Evolutionary conservation across 768 basidiomycete genomes (phyloP).

Genomic region (Albatrellus ellisii): DNA sequence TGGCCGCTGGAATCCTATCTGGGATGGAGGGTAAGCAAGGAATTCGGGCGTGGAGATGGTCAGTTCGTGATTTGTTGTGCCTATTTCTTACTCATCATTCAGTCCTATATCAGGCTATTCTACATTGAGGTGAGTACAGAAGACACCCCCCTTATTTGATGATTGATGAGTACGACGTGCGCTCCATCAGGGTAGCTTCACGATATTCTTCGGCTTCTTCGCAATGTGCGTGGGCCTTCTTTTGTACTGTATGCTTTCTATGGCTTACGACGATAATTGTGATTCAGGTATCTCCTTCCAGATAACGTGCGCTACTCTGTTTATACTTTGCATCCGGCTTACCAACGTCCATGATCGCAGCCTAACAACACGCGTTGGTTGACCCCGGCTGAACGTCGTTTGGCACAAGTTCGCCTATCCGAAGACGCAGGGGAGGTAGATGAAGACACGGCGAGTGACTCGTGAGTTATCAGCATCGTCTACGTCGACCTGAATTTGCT

Average conservation of each 20-base stretch:
- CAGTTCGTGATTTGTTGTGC: slow-evolving; percentile 7
- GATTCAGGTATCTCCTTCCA: slow-evolving; percentile 41
- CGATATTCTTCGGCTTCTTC: slow-evolving; percentile 42
- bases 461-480: slow-evolving; percentile 28
- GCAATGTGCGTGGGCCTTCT: slow-evolving; percentile 28
- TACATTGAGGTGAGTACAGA: slow-evolving; percentile 41
- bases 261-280: not conserved
- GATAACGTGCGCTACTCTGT: slow-evolving; percentile 33
- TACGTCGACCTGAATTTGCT: not conserved
- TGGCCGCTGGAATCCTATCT: slow-evolving; percentile 63
- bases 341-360: slow-evolving; percentile 24
- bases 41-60: slow-evolving; percentile 63
- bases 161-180: not conserved
- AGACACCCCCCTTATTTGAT: too few relatives aligned
- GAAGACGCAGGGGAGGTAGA: slow-evolving; percentile 62
- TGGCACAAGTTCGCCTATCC: slow-evolving; percentile 55
- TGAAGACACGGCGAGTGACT: slow-evolving; percentile 39
- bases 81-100: not conserved
- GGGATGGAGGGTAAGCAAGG: slow-evolving; percentile 58
- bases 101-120: slow-evolving; percentile 39
- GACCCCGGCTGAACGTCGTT: slow-evolving; percentile 30
- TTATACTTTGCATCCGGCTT: not conserved
- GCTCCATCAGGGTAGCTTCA: slow-evolving; percentile 47
- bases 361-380: slow-evolving; percentile 54
- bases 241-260: too few relatives aligned